phyloP scores from a whole-genome alignment of 305 asterid species.

The Solanum hybrid region DNA sequence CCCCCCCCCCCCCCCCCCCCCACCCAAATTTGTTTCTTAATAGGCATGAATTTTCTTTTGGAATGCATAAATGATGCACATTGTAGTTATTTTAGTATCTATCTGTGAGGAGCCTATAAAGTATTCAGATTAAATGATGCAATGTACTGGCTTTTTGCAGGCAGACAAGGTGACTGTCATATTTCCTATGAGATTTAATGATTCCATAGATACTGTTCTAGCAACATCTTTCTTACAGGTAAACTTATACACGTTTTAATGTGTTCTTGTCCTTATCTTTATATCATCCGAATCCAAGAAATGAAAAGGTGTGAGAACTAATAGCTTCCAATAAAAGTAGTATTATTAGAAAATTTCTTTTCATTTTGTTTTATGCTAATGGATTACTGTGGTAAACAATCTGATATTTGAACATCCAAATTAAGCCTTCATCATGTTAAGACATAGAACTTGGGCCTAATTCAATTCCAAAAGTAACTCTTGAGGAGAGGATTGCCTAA shows the following conservation, averaged over 20 bases:
- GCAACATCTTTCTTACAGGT: slow-evolving; percentile 98
- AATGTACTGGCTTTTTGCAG: slow-evolving; percentile 40
- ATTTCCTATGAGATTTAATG: slow-evolving; percentile 87
- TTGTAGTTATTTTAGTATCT: not conserved
- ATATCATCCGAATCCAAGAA: not conserved
- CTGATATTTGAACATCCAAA: not conserved
- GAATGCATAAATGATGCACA: not conserved
- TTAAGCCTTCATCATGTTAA: not conserved
- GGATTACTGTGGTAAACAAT: not conserved
- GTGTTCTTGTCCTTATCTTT: not conserved
- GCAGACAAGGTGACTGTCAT: slow-evolving; percentile 63
- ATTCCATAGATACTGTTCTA: slow-evolving; percentile 72
- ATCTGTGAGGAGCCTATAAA: not conserved
- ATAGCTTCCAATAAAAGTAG: not conserved
- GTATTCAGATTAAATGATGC: not conserved
- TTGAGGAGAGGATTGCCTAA: not conserved
- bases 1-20: too few relatives aligned
- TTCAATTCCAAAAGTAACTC: not conserved
- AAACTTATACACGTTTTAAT: not conserved
- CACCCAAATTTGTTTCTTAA: not conserved
- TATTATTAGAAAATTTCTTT: not conserved
- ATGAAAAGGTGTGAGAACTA: not conserved
- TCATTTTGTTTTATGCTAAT: not conserved
- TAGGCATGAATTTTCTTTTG: not conserved
- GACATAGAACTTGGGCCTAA: not conserved